Evolutionary conservation across 164 flowering plant genomes (phyloP).

Genomic region (Sedum album): DNA sequence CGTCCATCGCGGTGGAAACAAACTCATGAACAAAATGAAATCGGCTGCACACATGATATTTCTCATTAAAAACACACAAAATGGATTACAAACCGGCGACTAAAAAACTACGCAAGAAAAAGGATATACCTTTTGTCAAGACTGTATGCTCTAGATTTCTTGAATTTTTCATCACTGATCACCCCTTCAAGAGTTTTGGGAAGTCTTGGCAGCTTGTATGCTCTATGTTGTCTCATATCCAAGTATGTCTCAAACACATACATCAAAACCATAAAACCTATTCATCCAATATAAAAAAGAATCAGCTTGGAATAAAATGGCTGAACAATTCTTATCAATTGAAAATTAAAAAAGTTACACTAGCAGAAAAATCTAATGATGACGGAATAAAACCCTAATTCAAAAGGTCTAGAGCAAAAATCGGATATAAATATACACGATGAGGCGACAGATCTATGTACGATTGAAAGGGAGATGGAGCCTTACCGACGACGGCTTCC

Average conservation of each 20-base stretch:
- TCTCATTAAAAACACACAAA: background rate
- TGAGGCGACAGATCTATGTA: background rate
- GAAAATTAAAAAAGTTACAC: background rate
- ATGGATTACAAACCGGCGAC: background rate
- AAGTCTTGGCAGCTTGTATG: slow-evolving; percentile 65
- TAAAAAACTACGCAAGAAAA: too few species aligned
- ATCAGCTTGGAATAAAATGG: too few species aligned
- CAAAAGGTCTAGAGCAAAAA: background rate
- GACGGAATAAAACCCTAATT: background rate
- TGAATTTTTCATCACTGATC: slow-evolving; percentile 80
- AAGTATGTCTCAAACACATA: slow-evolving; percentile 80
- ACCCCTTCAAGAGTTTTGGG: slow-evolving; percentile 79
- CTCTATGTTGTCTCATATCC: slow-evolving; percentile 81
- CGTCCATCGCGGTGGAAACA: slow-evolving; percentile 65
- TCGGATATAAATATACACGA: background rate
- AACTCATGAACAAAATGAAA: slow-evolving; percentile 86
- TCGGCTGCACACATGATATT: slow-evolving; percentile 38
- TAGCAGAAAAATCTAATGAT: background rate
- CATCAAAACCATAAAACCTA: slow-evolving; percentile 77
- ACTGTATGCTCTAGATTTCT: slow-evolving; percentile 79
- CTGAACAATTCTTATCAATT: background rate
- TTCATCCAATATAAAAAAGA: background rate
- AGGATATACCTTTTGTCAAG: slow-evolving; percentile 76
- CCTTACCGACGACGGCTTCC: slow-evolving; percentile 71
- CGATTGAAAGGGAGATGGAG: background rate